Evolutionary conservation across 495 filamentous ascomycete genomes (phyloP).

Genomic region (Penicillium goetzii): DNA sequence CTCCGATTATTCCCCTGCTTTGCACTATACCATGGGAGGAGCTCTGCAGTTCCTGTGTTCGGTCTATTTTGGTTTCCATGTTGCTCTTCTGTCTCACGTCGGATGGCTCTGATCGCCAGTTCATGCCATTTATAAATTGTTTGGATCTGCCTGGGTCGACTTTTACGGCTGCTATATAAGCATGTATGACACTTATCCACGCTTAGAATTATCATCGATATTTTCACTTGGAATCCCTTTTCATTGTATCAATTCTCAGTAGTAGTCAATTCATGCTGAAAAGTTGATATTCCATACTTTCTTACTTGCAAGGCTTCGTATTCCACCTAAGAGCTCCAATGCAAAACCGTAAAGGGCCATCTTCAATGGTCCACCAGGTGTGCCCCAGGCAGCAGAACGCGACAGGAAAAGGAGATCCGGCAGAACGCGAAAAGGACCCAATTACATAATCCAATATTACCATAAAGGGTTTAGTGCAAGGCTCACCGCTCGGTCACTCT

Average conservation of each 20-base stretch:
- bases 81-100: not conserved
- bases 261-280: not conserved
- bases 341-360: not conserved
- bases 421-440: constrained; percentile 6
- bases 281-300: not conserved
- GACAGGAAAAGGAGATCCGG: not conserved
- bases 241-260: not conserved
- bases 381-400: constrained; percentile 16
- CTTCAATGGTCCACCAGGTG: not conserved
- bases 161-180: not conserved
- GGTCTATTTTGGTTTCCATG: constrained; percentile 14
- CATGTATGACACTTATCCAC: constrained; percentile 2
- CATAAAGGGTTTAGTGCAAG: constrained; percentile 19
- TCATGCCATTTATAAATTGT: constrained; percentile 3
- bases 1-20: constrained; percentile 20
- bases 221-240: not conserved
- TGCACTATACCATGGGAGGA: constrained; percentile 39
- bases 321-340: not conserved
- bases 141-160: not conserved
- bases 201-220: constrained; percentile 1
- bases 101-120: constrained; percentile 6
- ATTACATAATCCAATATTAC: constrained; percentile 31
- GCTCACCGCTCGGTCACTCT: constrained; percentile 25
- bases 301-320: not conserved
- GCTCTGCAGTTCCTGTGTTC: constrained; percentile 23